phyloP scores from a whole-genome alignment of 352 stramenopile genomes.

The Phytophthora cajani region DNA sequence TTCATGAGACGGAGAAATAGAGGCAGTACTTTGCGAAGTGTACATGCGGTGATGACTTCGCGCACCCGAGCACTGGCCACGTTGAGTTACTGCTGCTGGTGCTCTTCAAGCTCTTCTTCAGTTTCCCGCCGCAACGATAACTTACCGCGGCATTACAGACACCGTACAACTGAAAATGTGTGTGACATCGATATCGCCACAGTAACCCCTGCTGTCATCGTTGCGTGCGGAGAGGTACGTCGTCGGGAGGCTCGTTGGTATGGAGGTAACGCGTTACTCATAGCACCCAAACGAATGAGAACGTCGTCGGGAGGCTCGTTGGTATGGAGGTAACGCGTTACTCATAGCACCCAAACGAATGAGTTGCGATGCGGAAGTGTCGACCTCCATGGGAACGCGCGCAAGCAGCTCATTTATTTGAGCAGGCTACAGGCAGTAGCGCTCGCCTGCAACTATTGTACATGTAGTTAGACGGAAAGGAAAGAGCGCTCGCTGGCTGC shows the following conservation, averaged over 20 bases:
- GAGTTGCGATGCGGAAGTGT: slow-evolving; percentile 1
- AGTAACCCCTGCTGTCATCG: not conserved
- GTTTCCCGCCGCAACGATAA: not conserved
- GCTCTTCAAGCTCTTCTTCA: not conserved
- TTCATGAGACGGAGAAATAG: not conserved
- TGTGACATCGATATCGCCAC: not conserved
- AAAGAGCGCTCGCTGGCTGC: not conserved
- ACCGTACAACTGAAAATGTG: not conserved
- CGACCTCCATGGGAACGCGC: not conserved
- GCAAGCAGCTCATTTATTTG: slow-evolving; percentile 2
- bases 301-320: not conserved
- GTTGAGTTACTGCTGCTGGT: not conserved
- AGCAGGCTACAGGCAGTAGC: not conserved
- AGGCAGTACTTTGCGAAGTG: not conserved
- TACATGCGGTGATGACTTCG: not conserved
- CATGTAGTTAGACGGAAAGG: not conserved
- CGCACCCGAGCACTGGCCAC: not conserved
- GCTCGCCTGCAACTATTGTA: not conserved
- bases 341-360: slow-evolving; percentile 2
- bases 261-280: slow-evolving; percentile 8
- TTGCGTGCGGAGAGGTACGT: slow-evolving; percentile 1
- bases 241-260: slow-evolving; percentile 1
- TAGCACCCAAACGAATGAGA: not conserved
- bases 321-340: slow-evolving; percentile 11
- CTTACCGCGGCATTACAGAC: not conserved